Conservation (phyloP, 345 rosid species). For the Erodium maritimum region DNA sequence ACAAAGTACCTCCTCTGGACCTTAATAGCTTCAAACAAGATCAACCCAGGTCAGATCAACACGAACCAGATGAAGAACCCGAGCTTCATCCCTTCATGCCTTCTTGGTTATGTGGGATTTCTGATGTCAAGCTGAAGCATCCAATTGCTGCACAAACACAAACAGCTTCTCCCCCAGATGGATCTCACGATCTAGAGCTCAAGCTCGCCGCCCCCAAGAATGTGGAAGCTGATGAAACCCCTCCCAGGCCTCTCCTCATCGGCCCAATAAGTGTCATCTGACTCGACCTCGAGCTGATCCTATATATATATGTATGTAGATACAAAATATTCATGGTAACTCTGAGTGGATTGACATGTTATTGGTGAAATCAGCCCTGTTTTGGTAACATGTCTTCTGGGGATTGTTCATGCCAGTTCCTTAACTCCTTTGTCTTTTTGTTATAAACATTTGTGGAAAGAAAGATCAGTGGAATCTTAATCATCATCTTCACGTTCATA, state of each 20-base stretch:
- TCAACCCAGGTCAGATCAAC: neutral
- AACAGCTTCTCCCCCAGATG: neutral
- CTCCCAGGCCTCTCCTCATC: constrained; percentile 17
- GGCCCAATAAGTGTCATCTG: constrained; percentile 28
- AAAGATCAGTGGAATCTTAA: too few relatives aligned
- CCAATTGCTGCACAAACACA: neutral
- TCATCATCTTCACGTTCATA: too few relatives aligned
- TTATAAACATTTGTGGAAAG: too few relatives aligned
- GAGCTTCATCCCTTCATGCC: neutral
- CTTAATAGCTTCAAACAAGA: neutral
- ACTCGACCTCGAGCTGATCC: neutral
- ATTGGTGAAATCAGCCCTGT: neutral
- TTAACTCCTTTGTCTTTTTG: too few relatives aligned
- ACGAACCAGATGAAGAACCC: neutral
- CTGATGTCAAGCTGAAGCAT: neutral
- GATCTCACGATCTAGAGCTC: constrained; percentile 34
- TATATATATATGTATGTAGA: neutral
- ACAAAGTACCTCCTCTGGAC: constrained; percentile 5
- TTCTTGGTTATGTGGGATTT: neutral
- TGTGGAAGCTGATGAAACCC: constrained; percentile 15
- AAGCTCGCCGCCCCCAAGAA: constrained; percentile 33
- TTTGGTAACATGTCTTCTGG: neutral
- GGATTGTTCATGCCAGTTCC: neutral
- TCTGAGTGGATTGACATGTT: neutral
- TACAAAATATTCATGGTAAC: neutral